phyloP scores from a whole-genome alignment of 1,284 basidiomycete species.

The Fomitopsis schrenkii region DNA sequence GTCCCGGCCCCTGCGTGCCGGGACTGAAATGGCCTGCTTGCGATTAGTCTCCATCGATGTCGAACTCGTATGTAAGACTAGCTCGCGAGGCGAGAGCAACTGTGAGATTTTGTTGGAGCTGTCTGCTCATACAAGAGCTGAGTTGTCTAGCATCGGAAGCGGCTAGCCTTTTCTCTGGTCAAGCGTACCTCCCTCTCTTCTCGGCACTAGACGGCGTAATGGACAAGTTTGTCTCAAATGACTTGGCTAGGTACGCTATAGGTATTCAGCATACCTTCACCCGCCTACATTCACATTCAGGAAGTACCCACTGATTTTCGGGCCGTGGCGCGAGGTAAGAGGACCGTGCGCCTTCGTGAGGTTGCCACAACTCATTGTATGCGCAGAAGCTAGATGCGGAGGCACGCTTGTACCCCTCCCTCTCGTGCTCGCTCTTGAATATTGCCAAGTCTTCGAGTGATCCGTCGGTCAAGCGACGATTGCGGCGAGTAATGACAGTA shows the following conservation, averaged over 20 bases:
- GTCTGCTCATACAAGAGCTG: constrained; percentile 4
- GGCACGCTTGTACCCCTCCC: constrained; percentile 40
- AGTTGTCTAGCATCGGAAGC: constrained; percentile 9
- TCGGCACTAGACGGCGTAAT: constrained; percentile 47
- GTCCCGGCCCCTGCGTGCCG: constrained; percentile 33
- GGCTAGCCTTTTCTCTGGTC: constrained; percentile 19
- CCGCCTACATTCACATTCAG: constrained; percentile 30
- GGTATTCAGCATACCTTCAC: not conserved
- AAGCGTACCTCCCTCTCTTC: constrained; percentile 21
- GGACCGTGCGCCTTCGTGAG: not conserved
- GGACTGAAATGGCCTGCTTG: constrained; percentile 30
- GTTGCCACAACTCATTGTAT: not conserved
- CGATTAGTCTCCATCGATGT: constrained; percentile 48
- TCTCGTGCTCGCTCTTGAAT: constrained; percentile 46
- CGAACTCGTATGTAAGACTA: constrained; percentile 45
- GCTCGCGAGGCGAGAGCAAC: not conserved
- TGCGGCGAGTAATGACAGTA: constrained; percentile 47
- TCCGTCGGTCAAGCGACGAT: constrained; percentile 39
- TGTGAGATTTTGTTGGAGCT: constrained; percentile 1
- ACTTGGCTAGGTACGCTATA: constrained; percentile 52
- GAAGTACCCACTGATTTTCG: constrained; percentile 73
- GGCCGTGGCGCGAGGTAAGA: constrained; percentile 54
- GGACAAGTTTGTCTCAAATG: constrained; percentile 49
- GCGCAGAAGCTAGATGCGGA: constrained; percentile 57
- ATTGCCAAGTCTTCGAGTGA: constrained; percentile 53